phyloP scores from a whole-genome alignment of 2,329 filamentous ascomycete genomes.

The Diaporthe aspalathi region DNA sequence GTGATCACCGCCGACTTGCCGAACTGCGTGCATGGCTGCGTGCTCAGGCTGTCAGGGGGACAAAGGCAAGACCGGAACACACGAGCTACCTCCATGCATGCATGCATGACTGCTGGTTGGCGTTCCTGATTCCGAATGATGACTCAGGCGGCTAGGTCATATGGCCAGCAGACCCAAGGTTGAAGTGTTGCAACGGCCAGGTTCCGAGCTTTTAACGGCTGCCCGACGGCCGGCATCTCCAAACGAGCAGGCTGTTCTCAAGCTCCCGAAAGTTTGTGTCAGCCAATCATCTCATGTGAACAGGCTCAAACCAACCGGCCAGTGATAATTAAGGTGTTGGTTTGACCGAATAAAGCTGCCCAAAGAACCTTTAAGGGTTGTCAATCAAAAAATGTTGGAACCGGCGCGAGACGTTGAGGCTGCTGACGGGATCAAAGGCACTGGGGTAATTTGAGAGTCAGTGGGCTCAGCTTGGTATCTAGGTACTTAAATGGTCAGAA shows the following conservation, averaged over 20 bases:
- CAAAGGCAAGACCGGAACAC: neutral
- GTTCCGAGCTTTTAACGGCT: neutral
- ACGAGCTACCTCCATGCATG: neutral
- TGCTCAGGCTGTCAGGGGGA: neutral
- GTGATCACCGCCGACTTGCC: neutral
- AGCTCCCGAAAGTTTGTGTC: neutral
- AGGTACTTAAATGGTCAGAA: too few relatives aligned
- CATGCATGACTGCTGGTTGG: neutral
- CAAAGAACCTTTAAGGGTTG: too few relatives aligned
- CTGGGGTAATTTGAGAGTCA: neutral
- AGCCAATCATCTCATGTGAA: too few relatives aligned
- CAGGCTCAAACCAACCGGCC: neutral
- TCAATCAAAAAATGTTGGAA: too few relatives aligned
- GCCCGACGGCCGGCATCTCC: neutral
- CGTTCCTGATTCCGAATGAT: neutral
- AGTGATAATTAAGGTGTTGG: neutral
- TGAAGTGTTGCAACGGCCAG: neutral
- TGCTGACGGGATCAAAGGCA: neutral
- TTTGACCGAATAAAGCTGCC: too few relatives aligned
- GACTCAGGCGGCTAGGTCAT: neutral
- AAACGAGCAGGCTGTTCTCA: neutral
- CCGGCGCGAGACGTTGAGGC: neutral
- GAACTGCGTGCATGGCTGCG: too few relatives aligned
- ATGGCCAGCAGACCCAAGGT: neutral
- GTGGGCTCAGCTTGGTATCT: too few relatives aligned